These are phyloP conservation scores for Yarrowia deformans DNA, from an alignment of 805 yeast genomes.

Conservation along the genomic window DNA sequence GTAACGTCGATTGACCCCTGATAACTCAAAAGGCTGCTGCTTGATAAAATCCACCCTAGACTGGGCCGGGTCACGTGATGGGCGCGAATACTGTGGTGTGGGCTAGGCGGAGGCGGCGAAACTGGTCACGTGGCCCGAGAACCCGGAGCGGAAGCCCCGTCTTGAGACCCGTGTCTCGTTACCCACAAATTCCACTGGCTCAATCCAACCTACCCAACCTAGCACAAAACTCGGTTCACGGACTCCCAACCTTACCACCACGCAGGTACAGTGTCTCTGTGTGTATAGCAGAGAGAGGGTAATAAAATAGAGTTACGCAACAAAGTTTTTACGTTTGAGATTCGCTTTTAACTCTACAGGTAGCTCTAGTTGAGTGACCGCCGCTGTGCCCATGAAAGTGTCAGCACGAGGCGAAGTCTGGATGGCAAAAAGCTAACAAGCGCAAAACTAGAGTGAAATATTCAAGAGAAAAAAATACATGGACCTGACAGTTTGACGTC, in stretches of 20 bases:
- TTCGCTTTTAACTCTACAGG: conserved; percentile 2
- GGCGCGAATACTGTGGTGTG: background rate
- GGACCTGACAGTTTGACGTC: no score
- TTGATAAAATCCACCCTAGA: background rate
- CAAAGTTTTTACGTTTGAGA: background rate
- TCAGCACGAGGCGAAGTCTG: background rate
- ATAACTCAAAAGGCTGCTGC: conserved; percentile 14
- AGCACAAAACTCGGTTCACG: background rate
- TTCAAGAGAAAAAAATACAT: no score
- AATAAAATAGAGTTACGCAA: background rate
- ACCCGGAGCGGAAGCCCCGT: background rate
- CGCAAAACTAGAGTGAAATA: no score
- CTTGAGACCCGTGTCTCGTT: background rate
- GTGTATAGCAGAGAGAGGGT: conserved; percentile 6
- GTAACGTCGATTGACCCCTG: conserved; percentile 39
- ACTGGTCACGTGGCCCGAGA: no score
- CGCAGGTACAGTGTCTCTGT: conserved; percentile 37
- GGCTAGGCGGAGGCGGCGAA: background rate
- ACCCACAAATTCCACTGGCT: no score
- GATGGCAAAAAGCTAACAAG: no score
- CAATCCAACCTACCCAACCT: no score
- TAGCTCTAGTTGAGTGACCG: no score
- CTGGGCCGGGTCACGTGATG: background rate
- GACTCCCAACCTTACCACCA: background rate
- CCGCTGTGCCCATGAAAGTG: conserved; percentile 17